Percentiles rank a stretch among this genome's conserved stretches.
These are phyloP conservation scores for Raphanus sativus DNA, from an alignment of 345 rosid species.

Conservation along the genomic window DNA sequence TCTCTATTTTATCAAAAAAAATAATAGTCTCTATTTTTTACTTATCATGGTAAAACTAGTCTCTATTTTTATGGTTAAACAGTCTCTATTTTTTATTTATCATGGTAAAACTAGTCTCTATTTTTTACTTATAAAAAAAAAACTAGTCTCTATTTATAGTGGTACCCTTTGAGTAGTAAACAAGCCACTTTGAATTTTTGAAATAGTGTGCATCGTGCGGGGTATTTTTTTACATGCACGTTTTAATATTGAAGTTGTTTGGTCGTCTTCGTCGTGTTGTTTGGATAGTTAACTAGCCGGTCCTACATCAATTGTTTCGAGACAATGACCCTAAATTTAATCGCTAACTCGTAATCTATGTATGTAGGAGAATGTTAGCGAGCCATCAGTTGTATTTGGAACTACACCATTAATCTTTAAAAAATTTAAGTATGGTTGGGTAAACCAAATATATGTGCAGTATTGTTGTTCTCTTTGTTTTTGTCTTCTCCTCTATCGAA, in stretches of 20 bases:
- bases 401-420: neutral
- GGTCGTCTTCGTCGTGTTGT: neutral
- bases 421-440: neutral
- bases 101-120: too few relatives aligned
- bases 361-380: neutral
- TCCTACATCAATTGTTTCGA: neutral
- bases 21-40: too few relatives aligned
- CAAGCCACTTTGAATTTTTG: neutral
- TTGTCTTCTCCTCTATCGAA: neutral
- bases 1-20: too few relatives aligned
- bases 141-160: too few relatives aligned
- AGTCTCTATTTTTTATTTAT: too few relatives aligned
- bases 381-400: neutral
- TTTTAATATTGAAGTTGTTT: constrained; percentile 5
- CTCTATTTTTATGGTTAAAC: too few relatives aligned
- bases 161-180: neutral
- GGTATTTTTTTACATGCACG: constrained; percentile 11
- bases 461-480: neutral
- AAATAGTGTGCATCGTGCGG: constrained; percentile 9
- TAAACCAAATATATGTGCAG: neutral
- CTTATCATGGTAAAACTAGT: too few relatives aligned
- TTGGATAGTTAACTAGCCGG: constrained; percentile 3
- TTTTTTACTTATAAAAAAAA: too few relatives aligned
- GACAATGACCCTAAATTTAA: constrained; percentile 23
- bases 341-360: neutral